Evolutionary conservation across 2,329 filamentous ascomycete species (phyloP).

Genomic region (Saccharata proteae): DNA sequence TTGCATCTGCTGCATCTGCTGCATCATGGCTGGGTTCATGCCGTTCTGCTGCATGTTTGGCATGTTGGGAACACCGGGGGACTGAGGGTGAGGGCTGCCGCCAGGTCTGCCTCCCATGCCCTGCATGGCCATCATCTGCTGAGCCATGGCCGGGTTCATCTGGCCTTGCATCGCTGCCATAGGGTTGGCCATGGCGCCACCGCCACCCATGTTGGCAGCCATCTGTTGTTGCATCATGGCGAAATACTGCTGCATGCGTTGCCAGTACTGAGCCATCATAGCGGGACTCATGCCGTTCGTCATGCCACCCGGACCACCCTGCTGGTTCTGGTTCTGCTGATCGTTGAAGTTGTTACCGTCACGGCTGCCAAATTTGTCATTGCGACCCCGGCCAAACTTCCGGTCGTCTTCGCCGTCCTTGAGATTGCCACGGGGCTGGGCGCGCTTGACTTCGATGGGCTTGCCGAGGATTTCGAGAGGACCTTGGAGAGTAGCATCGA

Average conservation of each 20-base stretch:
- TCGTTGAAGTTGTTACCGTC: conserved; percentile 27
- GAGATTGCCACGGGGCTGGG: conserved; percentile 88
- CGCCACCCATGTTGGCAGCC: conserved; percentile 35
- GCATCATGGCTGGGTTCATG: conserved; percentile 64
- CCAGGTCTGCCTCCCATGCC: conserved; percentile 14
- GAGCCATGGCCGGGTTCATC: conserved; percentile 49
- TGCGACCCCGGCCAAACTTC: conserved; percentile 22
- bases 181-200: conserved; percentile 28
- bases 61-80: conserved; percentile 9
- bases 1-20: conserved; percentile 60
- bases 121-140: conserved; percentile 28
- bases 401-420: conserved; percentile 75
- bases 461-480: conserved; percentile 91
- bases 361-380: conserved; percentile 25
- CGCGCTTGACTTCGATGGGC: conserved; percentile 95
- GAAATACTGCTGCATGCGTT: conserved; percentile 97
- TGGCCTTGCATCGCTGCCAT: conserved; percentile 48
- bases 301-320: conserved; percentile 19
- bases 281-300: conserved; percentile 72
- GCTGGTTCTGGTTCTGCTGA: conserved; percentile 36
- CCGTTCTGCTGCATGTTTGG: conserved; percentile 12
- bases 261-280: conserved; percentile 97
- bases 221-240: conserved; percentile 89
- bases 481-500: conserved; percentile 76
- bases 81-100: conserved; percentile 21